Base-by-base conservation (phyloP, 108 stramenopile genomes). In the Nannochloropsis gaditana region DNA sequence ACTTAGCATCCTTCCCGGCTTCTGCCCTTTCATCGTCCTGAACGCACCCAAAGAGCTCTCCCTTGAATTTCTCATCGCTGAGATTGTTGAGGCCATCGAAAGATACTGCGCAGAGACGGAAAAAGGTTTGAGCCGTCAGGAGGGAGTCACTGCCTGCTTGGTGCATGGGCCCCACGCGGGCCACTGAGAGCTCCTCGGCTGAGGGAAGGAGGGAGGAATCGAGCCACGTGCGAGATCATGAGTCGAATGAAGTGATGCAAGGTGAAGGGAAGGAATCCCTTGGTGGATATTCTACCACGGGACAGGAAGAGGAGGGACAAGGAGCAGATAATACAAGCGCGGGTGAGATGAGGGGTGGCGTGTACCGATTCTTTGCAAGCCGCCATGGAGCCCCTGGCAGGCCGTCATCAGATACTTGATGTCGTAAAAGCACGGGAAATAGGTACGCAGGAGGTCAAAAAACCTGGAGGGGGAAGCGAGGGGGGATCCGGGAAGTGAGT, bases 341-440 rank as follows among this genome's bases (percentile, higher is more conserved):
- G 47, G 59, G 59, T 4, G 59, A 3, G 6, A n/a, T 73, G 59
- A 73, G n/a, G 59, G 59, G 59, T n/a, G 59, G 59, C 31, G n/a
- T n/a, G 59, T 73, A 2, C 83, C 87, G 21, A 88, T 80, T 84
- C 84, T 88, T 86, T 96, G 94, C 79, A 99, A 90, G 41, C 99
- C 99, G 21, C 98, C 97, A 90, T 95, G 94, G 0, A 88, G 80
- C 19, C 96, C 96, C 86, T 98, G 95, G 42, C 93, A 89, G 15
- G 94, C 90, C 73, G 94, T 94, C 82, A 97, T 95, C 93, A 98
- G 95, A 90, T 93, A 96, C 91, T 99, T 99, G 91, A 98, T 94
- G 92, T 99, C 99, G 89, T 95, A 98, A 45, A 99, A 92, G 79
- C 92, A 93, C 21, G 99, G 99, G 87, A 99, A 99, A 92, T 99